Percentiles rank a stretch among this genome's conserved stretches.
Conservation (phyloP, 1,284 basidiomycete genomes). For the Entoloma clypeatum region DNA sequence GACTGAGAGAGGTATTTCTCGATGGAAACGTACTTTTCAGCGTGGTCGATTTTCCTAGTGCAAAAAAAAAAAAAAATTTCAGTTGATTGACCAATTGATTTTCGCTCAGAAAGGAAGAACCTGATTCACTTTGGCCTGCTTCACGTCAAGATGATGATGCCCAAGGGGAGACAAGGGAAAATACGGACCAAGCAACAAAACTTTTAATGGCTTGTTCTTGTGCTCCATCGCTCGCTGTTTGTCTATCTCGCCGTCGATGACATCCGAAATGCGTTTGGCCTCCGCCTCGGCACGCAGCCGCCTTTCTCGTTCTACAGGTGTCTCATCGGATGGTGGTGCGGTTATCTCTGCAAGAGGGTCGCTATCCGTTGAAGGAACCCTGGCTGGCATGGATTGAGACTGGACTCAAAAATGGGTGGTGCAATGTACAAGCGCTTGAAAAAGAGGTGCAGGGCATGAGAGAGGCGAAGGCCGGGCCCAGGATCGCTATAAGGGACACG, state of each 20-base stretch:
- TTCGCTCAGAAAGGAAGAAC: constrained; percentile 29
- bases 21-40: constrained; percentile 47
- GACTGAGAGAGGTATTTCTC: background rate
- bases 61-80: no score
- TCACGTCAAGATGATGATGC: background rate
- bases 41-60: constrained; percentile 59
- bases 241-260: constrained; percentile 67
- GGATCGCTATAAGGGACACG: no score
- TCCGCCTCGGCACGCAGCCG: constrained; percentile 53
- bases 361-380: constrained; percentile 22
- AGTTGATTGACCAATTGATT: background rate
- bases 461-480: background rate
- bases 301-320: constrained; percentile 42
- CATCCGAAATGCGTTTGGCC: constrained; percentile 60
- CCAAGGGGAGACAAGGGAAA: background rate
- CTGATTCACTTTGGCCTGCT: constrained; percentile 73
- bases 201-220: constrained; percentile 55
- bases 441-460: background rate
- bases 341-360: constrained; percentile 53
- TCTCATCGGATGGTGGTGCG: constrained; percentile 59
- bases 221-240: constrained; percentile 50
- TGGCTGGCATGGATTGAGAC: constrained; percentile 15
- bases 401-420: background rate
- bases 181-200: constrained; percentile 61
- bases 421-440: background rate